Evolutionary conservation across 805 yeast species (phyloP).

Genomic region (Cyberlindnera americana): DNA sequence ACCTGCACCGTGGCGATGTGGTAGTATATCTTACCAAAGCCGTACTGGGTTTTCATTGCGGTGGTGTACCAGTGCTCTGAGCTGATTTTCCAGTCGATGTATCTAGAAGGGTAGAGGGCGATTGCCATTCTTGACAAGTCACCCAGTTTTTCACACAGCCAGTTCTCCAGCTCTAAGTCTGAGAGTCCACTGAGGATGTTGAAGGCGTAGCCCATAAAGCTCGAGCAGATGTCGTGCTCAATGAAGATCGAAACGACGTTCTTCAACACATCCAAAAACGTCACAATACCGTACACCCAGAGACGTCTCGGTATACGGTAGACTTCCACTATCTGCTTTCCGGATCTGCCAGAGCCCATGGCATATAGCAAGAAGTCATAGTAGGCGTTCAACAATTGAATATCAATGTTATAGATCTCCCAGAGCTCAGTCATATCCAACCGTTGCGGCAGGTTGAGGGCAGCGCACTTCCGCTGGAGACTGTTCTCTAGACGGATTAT

Average conservation of each 20-base stretch:
- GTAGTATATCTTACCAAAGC: slow-evolving; percentile 82
- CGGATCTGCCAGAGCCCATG: slow-evolving; percentile 69
- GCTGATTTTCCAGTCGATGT: slow-evolving; percentile 80
- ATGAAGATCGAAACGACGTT: slow-evolving; percentile 69
- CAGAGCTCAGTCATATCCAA: slow-evolving; percentile 62
- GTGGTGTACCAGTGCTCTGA: slow-evolving; percentile 81
- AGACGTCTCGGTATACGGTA: slow-evolving; percentile 75
- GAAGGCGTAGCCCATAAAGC: slow-evolving; percentile 71
- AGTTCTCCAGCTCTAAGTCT: slow-evolving; percentile 37
- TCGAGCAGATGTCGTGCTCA: slow-evolving; percentile 75
- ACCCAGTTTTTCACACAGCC: slow-evolving; percentile 78
- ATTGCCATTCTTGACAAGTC: slow-evolving; percentile 87
- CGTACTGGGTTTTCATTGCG: slow-evolving; percentile 70
- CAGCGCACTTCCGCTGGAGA: slow-evolving; percentile 68
- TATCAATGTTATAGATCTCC: slow-evolving; percentile 66
- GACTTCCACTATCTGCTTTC: slow-evolving; percentile 70
- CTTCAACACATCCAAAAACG: slow-evolving; percentile 72
- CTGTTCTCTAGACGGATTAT: slow-evolving; percentile 66
- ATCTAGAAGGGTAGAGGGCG: slow-evolving; percentile 73
- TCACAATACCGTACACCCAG: slow-evolving; percentile 86
- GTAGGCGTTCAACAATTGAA: slow-evolving; percentile 64
- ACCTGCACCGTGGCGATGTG: slow-evolving; percentile 87
- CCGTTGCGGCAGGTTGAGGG: slow-evolving; percentile 49
- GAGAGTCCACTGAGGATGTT: slow-evolving; percentile 41
- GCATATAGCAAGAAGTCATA: slow-evolving; percentile 71